Evolutionary conservation across 148 eudicot species (phyloP), one percentile per base, ranked within the genome.

Genomic region (Rhododendron vialii): DNA sequence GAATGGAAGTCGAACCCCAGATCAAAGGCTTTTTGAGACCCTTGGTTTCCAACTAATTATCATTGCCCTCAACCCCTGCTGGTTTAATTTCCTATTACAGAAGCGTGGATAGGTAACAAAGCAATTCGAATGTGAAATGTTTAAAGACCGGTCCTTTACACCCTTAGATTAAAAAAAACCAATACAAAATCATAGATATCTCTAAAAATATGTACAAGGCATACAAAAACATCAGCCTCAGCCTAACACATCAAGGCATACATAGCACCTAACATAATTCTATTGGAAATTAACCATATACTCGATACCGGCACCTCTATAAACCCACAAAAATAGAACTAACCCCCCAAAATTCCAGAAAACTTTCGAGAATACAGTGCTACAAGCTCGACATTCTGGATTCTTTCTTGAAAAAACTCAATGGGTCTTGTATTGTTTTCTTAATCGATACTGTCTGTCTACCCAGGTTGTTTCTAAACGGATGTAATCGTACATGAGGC

Each of bases 401-500:
- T 14, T 15, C 15, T 69, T 28, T 28, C 75, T 69, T 28, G 17
- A 28, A 69, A 67, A 67, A 69, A 12, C 0, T 69, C 30, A n/a
- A 28, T 28, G 36, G 36, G 36, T 28, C 0, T 11, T 69, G 75
- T 28, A 69, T 0, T 12, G 36, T 69, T 69, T 12, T 69, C 36
- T 65, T 65, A 65, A n/a, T 65, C 9, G 14, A 7, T 73, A 30
- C 2, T 22, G 5, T 41, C 0, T 22, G 5, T 41, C 80, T 41
- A 18, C 43, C 26, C 41, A 41, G 59, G 82, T 12, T 28, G 75
- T 50, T 78, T 79, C 82, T 14, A 79, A 79, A 79, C 82, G 82
- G 35, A 79, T 79, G 82, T 79, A 79, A 14, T 79, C 82, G 43
- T 88, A 88, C 90, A 88, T 83, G 35, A 84, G 82, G 20, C 86